Conservation (phyloP, 257 asterid species). For the Penstemon barbatus region DNA sequence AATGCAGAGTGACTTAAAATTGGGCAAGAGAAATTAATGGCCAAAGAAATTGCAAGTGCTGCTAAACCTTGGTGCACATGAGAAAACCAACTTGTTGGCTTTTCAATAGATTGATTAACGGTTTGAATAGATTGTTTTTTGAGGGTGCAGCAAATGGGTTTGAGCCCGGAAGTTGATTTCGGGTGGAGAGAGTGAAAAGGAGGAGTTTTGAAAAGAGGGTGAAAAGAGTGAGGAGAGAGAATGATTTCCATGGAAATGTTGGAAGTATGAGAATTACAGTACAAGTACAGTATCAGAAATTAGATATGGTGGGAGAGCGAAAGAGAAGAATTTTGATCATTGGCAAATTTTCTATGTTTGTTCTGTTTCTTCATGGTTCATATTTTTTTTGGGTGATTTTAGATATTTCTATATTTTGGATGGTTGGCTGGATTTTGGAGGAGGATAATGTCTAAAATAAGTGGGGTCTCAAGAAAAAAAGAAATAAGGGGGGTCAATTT, state of each 20-base stretch:
- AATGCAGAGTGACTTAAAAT: constrained; percentile 52
- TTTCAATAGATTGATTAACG: constrained; percentile 34
- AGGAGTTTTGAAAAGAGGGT: constrained; percentile 55
- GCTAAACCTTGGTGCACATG: constrained; percentile 75
- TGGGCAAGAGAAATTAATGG: constrained; percentile 67
- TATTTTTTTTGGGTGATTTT: constrained; percentile 32
- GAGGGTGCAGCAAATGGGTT: constrained; percentile 60
- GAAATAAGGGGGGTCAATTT: too few relatives aligned
- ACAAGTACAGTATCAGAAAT: constrained; percentile 22
- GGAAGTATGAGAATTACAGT: background rate
- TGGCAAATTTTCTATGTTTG: constrained; percentile 8
- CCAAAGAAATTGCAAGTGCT: constrained; percentile 81
- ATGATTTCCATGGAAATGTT: constrained; percentile 70
- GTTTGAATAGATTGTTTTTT: constrained; percentile 38
- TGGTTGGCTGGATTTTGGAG: constrained; percentile 49
- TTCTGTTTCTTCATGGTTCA: constrained; percentile 25
- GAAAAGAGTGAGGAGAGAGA: constrained; percentile 67
- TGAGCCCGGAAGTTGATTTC: constrained; percentile 40
- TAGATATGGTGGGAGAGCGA: constrained; percentile 31
- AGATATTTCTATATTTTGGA: constrained; percentile 33
- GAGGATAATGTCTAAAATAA: constrained; percentile 44
- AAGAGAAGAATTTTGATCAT: constrained; percentile 32
- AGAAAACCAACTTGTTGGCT: constrained; percentile 63
- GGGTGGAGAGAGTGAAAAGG: constrained; percentile 38
- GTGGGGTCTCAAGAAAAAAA: background rate